phyloP scores from a whole-genome alignment of 768 basidiomycete genomes.

The Infundibulicybe gibba region DNA sequence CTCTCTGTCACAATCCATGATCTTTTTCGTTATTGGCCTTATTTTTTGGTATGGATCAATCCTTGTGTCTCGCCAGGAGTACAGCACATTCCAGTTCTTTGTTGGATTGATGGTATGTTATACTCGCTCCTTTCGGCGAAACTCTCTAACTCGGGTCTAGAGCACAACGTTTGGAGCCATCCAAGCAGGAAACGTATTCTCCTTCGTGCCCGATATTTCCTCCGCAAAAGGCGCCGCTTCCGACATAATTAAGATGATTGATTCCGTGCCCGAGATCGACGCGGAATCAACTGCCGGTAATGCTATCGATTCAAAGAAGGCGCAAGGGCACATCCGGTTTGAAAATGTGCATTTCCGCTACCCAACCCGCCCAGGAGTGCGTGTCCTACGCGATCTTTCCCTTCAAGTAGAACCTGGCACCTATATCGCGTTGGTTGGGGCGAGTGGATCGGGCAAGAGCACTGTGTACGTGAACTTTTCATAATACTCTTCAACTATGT shows the following conservation, averaged over 20 bases:
- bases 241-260: conserved; percentile 72
- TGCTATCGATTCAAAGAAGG: conserved; percentile 34
- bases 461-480: conserved; percentile 54
- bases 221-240: conserved; percentile 77
- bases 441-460: conserved; percentile 79
- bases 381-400: conserved; percentile 77
- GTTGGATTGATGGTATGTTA: conserved; percentile 73
- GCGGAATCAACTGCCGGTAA: conserved; percentile 70
- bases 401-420: conserved; percentile 72
- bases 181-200: conserved; percentile 83
- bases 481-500: conserved; percentile 5
- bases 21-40: conserved; percentile 82
- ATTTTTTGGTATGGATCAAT: conserved; percentile 75
- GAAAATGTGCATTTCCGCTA: conserved; percentile 88
- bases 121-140: too few relatives aligned
- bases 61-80: conserved; percentile 54
- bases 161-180: conserved; percentile 75
- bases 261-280: conserved; percentile 76
- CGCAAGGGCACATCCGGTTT: conserved; percentile 65
- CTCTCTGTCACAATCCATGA: conserved; percentile 68
- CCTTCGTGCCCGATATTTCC: conserved; percentile 85
- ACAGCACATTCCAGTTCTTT: conserved; percentile 69
- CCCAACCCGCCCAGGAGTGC: conserved; percentile 80
- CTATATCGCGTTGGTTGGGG: conserved; percentile 79
- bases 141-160: conserved; percentile 28